A percentile compares a stretch with the other conserved stretches of the same genome.
phyloP scores from a whole-genome alignment of 805 yeast species.

The Nakazawaea sp. region DNA sequence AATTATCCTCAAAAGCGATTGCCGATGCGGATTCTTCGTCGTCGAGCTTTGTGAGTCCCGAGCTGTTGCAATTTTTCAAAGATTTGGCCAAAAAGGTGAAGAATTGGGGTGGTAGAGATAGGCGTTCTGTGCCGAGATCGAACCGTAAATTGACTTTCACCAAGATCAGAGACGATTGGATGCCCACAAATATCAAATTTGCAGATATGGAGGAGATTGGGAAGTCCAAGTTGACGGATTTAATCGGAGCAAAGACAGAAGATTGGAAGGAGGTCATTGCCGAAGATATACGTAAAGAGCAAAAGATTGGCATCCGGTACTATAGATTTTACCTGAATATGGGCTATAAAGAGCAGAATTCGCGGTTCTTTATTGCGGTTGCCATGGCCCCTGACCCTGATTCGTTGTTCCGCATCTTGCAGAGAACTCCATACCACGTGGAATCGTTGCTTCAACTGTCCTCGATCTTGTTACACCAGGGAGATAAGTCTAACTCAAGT shows the following conservation, averaged over 20 bases:
- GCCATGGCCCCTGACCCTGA: constrained; percentile 78
- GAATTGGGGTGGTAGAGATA: constrained; percentile 84
- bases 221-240: constrained; percentile 31
- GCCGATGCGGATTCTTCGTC: constrained; percentile 76
- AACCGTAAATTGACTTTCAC: constrained; percentile 60
- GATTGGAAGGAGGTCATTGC: constrained; percentile 47
- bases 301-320: constrained; percentile 42
- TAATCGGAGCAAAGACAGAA: constrained; percentile 28
- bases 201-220: constrained; percentile 55
- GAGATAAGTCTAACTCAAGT: constrained; percentile 65
- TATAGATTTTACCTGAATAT: constrained; percentile 42
- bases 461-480: constrained; percentile 66
- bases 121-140: constrained; percentile 68
- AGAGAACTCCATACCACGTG: constrained; percentile 64
- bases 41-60: constrained; percentile 63
- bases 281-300: constrained; percentile 28
- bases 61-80: constrained; percentile 56
- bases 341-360: constrained; percentile 27
- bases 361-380: constrained; percentile 55
- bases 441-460: constrained; percentile 78
- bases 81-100: constrained; percentile 50
- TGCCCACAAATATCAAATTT: constrained; percentile 62
- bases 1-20: constrained; percentile 56
- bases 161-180: constrained; percentile 73
- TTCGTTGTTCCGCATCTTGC: constrained; percentile 50